phyloP scores from a whole-genome alignment of 2,329 filamentous ascomycete species.

The Fusarium mexicanum region DNA sequence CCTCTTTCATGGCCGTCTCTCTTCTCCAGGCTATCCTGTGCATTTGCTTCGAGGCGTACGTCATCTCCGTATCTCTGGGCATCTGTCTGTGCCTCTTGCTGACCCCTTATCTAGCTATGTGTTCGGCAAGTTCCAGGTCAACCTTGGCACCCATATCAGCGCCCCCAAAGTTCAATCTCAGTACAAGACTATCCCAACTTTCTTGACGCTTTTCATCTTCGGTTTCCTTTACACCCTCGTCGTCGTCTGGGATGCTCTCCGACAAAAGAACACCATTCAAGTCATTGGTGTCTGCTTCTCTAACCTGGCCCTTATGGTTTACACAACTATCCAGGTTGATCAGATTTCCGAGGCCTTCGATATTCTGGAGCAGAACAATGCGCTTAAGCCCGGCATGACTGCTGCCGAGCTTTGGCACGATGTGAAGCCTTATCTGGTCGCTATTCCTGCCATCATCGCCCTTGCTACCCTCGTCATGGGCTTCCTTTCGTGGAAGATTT shows the following conservation, averaged over 20 bases:
- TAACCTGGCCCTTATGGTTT: conserved; percentile 90
- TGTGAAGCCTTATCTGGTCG: conserved; percentile 80
- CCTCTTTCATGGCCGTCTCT: conserved; percentile 80
- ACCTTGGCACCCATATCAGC: conserved; percentile 56
- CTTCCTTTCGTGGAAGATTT: conserved; percentile 91
- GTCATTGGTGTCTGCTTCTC: conserved; percentile 94
- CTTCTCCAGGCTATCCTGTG: conserved; percentile 81
- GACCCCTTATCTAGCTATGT: conserved; percentile 72
- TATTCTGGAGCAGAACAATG: conserved; percentile 56
- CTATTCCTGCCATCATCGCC: conserved; percentile 85
- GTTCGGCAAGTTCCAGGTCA: conserved; percentile 84
- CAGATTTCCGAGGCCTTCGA: conserved; percentile 82
- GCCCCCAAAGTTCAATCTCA: conserved; percentile 58
- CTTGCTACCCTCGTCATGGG: conserved; percentile 77
- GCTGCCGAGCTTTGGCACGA: conserved; percentile 69
- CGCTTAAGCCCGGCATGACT: conserved; percentile 53
- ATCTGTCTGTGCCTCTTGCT: conserved; percentile 5
- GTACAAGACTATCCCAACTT: conserved; percentile 85
- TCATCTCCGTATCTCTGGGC: conserved; percentile 26
- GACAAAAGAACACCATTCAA: conserved; percentile 98
- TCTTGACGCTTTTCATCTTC: conserved; percentile 96
- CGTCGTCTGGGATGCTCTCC: conserved; percentile 91
- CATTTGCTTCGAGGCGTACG: conserved; percentile 87
- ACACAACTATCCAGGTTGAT: conserved; percentile 91
- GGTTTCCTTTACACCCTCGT: conserved; percentile 93